Evolutionary conservation across 2,329 filamentous ascomycete species (phyloP).

Genomic region (Dactylonectria estremocensis): DNA sequence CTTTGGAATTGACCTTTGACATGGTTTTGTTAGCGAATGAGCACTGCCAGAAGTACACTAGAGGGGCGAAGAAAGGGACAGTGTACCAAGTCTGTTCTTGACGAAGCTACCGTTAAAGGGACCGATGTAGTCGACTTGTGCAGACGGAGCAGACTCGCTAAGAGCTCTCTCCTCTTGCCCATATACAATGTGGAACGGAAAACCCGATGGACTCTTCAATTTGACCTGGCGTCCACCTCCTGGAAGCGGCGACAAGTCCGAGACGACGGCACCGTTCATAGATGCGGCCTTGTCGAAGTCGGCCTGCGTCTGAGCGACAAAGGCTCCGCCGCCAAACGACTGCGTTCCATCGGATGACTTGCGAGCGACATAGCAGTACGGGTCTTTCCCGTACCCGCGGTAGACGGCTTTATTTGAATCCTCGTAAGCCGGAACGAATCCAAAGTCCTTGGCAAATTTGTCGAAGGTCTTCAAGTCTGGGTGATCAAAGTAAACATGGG

Average conservation of each 20-base stretch:
- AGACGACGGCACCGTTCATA: conserved; percentile 9
- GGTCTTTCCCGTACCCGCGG: conserved; percentile 24
- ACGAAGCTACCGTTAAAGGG: conserved; percentile 9
- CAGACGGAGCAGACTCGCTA: neutral
- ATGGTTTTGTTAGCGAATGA: neutral
- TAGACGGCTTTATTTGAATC: neutral
- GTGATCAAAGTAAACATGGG: conserved; percentile 23
- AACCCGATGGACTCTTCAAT: neutral
- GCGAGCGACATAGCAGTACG: conserved; percentile 20
- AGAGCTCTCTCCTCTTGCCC: conserved; percentile 1
- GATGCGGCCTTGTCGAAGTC: conserved; percentile 25
- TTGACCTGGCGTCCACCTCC: conserved; percentile 9
- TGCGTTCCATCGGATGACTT: neutral
- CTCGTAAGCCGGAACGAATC: neutral
- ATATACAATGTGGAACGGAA: conserved; percentile 14
- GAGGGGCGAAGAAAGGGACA: neutral
- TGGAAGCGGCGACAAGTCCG: neutral
- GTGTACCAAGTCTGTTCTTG: conserved; percentile 11
- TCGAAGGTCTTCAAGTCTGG: conserved; percentile 1
- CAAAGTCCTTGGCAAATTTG: conserved; percentile 16
- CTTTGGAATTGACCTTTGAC: conserved; percentile 17
- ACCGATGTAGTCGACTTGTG: neutral
- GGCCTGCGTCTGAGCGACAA: conserved; percentile 10
- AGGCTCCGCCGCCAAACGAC: conserved; percentile 12
- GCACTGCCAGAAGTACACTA: neutral